Percentiles rank a stretch among this genome's conserved stretches.
These are phyloP conservation scores for Fusarium camptoceras DNA, from an alignment of 2,329 filamentous ascomycete species.

Conservation along the genomic window DNA sequence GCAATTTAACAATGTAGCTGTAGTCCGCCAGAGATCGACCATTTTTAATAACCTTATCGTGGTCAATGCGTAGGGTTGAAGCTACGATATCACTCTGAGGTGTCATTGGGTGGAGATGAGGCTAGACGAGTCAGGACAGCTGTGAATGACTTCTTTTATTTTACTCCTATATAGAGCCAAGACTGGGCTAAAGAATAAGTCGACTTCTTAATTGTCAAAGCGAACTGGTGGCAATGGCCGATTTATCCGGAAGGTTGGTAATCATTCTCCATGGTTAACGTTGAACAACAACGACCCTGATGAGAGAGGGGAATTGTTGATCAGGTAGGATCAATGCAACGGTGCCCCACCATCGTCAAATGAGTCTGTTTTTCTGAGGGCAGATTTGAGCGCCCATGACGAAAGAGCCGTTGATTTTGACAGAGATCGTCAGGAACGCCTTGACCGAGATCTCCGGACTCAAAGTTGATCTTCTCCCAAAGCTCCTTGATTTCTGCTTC, in stretches of 20 bases:
- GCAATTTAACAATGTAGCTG: slow-evolving; percentile 6
- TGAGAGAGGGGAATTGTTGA: not conserved
- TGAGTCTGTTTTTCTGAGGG: slow-evolving; percentile 3
- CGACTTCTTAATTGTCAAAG: not conserved
- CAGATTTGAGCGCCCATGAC: slow-evolving; percentile 20
- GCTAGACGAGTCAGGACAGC: not conserved
- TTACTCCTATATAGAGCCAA: not conserved
- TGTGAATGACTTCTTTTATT: not conserved
- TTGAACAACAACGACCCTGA: not conserved
- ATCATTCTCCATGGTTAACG: not conserved
- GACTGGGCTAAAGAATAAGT: not conserved
- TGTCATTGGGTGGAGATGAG: not conserved
- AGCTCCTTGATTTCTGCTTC: not conserved
- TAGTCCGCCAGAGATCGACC: slow-evolving; percentile 8
- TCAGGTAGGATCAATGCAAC: slow-evolving; percentile 9
- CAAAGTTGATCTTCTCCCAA: not conserved
- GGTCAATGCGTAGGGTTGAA: not conserved
- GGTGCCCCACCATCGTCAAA: slow-evolving; percentile 5
- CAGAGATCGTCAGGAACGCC: slow-evolving; percentile 1
- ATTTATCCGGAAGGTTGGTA: not conserved
- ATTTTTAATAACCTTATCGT: not conserved
- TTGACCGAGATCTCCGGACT: not conserved
- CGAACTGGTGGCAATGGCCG: not conserved
- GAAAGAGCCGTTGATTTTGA: not conserved
- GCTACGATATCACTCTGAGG: slow-evolving; percentile 7